A percentile compares a stretch with the other conserved stretches of the same genome.
These are phyloP conservation scores for Trichosporon sp. DNA, from an alignment of 1,284 basidiomycete genomes.

Conservation along the genomic window DNA sequence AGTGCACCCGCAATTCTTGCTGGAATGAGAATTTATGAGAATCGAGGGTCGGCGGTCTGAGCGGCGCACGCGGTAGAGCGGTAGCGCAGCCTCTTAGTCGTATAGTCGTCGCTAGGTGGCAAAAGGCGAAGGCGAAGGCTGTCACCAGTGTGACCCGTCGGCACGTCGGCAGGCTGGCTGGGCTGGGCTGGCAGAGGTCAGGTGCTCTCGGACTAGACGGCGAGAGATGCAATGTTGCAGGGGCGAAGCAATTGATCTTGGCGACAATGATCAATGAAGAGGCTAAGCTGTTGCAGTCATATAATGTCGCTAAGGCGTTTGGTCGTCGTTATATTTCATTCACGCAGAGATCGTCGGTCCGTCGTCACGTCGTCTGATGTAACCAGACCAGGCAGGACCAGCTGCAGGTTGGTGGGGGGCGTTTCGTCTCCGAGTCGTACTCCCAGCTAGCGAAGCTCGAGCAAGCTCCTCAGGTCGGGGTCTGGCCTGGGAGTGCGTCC, in stretches of 20 bases:
- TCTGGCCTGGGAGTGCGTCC: not conserved
- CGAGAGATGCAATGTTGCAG: not conserved
- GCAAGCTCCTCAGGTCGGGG: not conserved
- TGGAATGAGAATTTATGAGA: not conserved
- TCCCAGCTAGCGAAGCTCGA: not conserved
- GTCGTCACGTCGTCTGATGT: slow-evolving; percentile 8
- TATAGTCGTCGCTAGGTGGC: not conserved
- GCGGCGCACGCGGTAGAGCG: not conserved
- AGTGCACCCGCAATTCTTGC: not conserved
- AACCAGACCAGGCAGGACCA: not conserved
- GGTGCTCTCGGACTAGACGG: not conserved
- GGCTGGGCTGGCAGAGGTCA: not conserved
- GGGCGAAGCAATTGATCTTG: not conserved
- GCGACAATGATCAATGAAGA: not conserved
- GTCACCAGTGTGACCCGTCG: not conserved
- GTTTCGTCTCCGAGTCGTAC: slow-evolving; percentile 11
- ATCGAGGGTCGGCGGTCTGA: slow-evolving; percentile 10
- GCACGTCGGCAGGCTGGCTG: no score
- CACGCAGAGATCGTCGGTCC: not conserved
- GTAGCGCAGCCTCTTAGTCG: no score
- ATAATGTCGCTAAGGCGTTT: not conserved
- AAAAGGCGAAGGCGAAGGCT: not conserved
- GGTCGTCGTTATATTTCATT: not conserved
- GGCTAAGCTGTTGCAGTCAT: not conserved
- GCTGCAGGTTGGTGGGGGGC: not conserved